Conservation (phyloP, 495 filamentous ascomycete species). For the Schizothecium vesticola region DNA sequence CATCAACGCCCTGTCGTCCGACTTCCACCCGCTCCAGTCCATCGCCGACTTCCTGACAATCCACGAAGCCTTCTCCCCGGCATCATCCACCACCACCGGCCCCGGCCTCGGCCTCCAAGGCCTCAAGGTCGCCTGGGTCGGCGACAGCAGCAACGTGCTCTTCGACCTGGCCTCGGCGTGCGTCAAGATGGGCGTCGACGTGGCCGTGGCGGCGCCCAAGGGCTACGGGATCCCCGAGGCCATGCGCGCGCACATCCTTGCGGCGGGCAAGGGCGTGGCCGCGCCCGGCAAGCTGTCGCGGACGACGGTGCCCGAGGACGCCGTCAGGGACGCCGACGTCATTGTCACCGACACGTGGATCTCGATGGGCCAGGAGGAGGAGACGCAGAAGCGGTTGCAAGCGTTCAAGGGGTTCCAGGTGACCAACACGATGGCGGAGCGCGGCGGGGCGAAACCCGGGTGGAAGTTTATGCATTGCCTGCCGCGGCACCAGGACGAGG, state of each 20-base stretch:
- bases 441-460: constrained; percentile 76
- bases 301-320: constrained; percentile 77
- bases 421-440: constrained; percentile 70
- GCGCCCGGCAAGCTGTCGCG: constrained; percentile 63
- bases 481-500: constrained; percentile 90
- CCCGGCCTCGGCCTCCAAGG: constrained; percentile 67
- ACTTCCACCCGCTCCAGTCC: constrained; percentile 86
- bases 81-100: constrained; percentile 31
- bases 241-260: constrained; percentile 65
- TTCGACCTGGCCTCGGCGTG: constrained; percentile 86
- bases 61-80: constrained; percentile 60
- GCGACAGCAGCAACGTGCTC: constrained; percentile 94
- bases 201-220: constrained; percentile 79
- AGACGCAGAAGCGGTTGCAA: constrained; percentile 65
- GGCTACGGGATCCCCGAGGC: constrained; percentile 69
- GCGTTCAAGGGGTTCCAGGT: constrained; percentile 89
- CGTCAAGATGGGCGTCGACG: constrained; percentile 76
- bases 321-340: constrained; percentile 81
- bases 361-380: constrained; percentile 93
- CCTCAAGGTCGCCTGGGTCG: constrained; percentile 89
- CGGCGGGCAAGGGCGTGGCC: constrained; percentile 50
- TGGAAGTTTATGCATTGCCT: constrained; percentile 99
- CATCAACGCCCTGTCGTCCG: constrained; percentile 87
- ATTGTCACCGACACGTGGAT: constrained; percentile 96
- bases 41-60: constrained; percentile 92